phyloP scores from a whole-genome alignment of 225 moss, liverwort and hornwort species.

The Pseudoscleropodium purum region DNA sequence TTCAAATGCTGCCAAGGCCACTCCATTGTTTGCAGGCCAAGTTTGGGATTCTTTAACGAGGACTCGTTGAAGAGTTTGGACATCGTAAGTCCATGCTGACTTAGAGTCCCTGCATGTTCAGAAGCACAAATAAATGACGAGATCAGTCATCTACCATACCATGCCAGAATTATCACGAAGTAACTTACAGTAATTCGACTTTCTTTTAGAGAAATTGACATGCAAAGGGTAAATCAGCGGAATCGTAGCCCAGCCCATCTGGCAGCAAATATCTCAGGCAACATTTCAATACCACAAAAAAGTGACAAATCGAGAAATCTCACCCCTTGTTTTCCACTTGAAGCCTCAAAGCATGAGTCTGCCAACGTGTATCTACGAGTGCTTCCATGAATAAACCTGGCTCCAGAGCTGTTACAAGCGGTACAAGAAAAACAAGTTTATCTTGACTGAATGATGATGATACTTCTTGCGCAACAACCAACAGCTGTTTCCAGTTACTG shows the following conservation, averaged over 20 bases:
- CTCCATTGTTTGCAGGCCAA: slow-evolving; percentile 64
- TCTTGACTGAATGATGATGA: slow-evolving; percentile 16
- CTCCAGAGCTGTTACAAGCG: slow-evolving; percentile 67
- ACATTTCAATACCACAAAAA: background rate
- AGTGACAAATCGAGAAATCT: background rate
- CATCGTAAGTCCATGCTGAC: slow-evolving; percentile 26
- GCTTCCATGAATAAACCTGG: slow-evolving; percentile 46
- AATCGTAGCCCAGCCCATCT: background rate
- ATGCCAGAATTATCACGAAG: background rate
- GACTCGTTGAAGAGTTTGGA: slow-evolving; percentile 10
- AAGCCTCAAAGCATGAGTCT: slow-evolving; percentile 29
- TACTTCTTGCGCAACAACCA: slow-evolving; percentile 50
- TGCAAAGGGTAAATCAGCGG: background rate
- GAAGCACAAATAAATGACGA: background rate
- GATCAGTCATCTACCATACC: background rate
- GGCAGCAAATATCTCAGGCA: background rate
- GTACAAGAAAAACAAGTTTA: slow-evolving; percentile 58
- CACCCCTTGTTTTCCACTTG: slow-evolving; percentile 16
- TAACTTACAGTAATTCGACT: background rate
- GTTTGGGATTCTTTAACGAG: background rate
- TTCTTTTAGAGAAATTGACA: background rate
- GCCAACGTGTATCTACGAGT: slow-evolving; percentile 56
- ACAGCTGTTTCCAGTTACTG: slow-evolving; percentile 53
- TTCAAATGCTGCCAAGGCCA: slow-evolving; percentile 44
- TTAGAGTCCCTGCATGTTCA: slow-evolving; percentile 4